phyloP scores from a whole-genome alignment of 192 early-diverging fungal genomes.

The Gorgonomyces haynaldii region DNA sequence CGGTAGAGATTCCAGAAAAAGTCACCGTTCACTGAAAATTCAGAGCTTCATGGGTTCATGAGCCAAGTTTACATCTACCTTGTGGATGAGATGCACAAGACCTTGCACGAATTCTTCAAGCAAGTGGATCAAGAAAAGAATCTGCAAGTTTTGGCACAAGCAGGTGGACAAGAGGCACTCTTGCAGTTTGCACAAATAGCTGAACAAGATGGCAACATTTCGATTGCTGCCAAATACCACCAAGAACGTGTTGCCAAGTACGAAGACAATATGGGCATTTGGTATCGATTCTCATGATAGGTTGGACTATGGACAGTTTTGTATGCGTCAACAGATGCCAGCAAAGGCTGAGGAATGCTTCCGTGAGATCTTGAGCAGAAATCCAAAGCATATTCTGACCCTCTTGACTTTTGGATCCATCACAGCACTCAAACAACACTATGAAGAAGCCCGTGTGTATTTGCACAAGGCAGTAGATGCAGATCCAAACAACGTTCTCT shows the following conservation, averaged over 20 bases:
- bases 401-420: conserved; percentile 37
- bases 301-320: conserved; percentile 50
- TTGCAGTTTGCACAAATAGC: conserved; percentile 40
- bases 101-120: conserved; percentile 18
- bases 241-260: conserved; percentile 43
- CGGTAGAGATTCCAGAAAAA: conserved; percentile 31
- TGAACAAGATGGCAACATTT: conserved; percentile 25
- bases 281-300: conserved; percentile 22
- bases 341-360: conserved; percentile 44
- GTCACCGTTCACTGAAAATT: conserved; percentile 34
- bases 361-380: conserved; percentile 35
- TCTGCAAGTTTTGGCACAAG: not conserved
- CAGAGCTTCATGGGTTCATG: conserved; percentile 47
- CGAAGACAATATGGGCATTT: conserved; percentile 43
- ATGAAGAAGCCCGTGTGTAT: conserved; percentile 42
- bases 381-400: conserved; percentile 43
- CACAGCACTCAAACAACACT: conserved; percentile 28
- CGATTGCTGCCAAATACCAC: conserved; percentile 34
- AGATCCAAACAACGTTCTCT: conserved; percentile 36
- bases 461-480: conserved; percentile 33
- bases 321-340: conserved; percentile 25
- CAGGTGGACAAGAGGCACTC: conserved; percentile 30
- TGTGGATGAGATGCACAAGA: conserved; percentile 42
- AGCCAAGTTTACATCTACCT: conserved; percentile 49
- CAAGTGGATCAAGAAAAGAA: not conserved